Percentiles rank a stretch among this genome's conserved stretches.
These are phyloP conservation scores for Entoloma clypeatum DNA, from an alignment of 1,284 basidiomycete genomes.

Conservation along the genomic window DNA sequence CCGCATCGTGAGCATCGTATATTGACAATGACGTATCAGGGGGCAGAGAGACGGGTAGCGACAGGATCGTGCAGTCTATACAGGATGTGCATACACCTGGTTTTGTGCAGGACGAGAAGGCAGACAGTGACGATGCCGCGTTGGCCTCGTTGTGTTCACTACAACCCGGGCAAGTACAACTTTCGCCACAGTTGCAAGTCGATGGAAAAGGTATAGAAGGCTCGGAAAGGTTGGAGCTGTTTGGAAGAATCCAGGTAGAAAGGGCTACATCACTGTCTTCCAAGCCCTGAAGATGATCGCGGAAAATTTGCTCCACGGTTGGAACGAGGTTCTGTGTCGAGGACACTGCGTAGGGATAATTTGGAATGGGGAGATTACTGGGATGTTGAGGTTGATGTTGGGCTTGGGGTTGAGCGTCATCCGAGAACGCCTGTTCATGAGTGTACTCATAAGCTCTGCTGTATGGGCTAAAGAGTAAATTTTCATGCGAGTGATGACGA, in stretches of 20 bases:
- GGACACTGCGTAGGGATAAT: no score
- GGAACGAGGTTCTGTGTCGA: slow-evolving; percentile 19
- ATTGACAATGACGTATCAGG: slow-evolving; percentile 23
- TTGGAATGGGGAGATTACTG: slow-evolving; percentile 19
- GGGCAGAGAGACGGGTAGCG: slow-evolving; percentile 36
- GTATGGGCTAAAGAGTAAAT: slow-evolving; percentile 54
- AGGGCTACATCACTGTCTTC: slow-evolving; percentile 14
- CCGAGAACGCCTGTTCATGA: slow-evolving; percentile 20
- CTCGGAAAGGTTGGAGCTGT: neutral
- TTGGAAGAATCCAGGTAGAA: slow-evolving; percentile 8
- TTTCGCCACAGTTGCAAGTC: slow-evolving; percentile 49
- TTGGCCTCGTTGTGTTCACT: slow-evolving; percentile 42
- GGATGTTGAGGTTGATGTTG: slow-evolving; percentile 5
- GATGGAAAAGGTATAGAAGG: slow-evolving; percentile 23
- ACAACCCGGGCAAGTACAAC: slow-evolving; percentile 53
- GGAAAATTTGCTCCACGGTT: slow-evolving; percentile 22
- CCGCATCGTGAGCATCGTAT: slow-evolving; percentile 25
- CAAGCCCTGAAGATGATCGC: slow-evolving; percentile 20
- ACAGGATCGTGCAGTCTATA: slow-evolving; percentile 54
- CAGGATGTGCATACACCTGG: slow-evolving; percentile 51
- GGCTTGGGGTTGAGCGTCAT: neutral
- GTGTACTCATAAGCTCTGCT: slow-evolving; percentile 51
- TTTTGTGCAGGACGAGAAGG: slow-evolving; percentile 36
- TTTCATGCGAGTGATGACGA: slow-evolving; percentile 43
- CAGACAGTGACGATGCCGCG: slow-evolving; percentile 26